Conservation (phyloP, 2,329 filamentous ascomycete species). For the Talaromyces piceae region DNA sequence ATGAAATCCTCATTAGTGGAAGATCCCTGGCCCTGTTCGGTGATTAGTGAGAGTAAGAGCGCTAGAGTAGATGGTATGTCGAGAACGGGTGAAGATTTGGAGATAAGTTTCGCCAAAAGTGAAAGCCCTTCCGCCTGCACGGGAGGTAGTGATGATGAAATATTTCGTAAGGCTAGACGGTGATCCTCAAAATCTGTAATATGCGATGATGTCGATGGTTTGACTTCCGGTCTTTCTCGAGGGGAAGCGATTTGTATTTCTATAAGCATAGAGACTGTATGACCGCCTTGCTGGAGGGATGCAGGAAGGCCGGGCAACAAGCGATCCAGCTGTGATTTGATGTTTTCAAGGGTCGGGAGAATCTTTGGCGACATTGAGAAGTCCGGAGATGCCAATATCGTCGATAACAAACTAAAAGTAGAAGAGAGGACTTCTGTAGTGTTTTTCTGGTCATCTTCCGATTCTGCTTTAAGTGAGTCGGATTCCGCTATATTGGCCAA, state of each 20-base stretch:
- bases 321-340: slow-evolving; percentile 31
- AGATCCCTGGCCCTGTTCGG: slow-evolving; percentile 23
- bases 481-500: slow-evolving; percentile 24
- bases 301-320: slow-evolving; percentile 27
- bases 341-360: slow-evolving; percentile 21
- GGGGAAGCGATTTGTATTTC: slow-evolving; percentile 32
- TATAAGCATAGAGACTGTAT: slow-evolving; percentile 35
- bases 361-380: slow-evolving; percentile 27
- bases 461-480: slow-evolving; percentile 14
- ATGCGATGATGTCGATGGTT: slow-evolving; percentile 18
- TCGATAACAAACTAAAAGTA: slow-evolving; percentile 37
- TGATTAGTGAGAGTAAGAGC: slow-evolving; percentile 33
- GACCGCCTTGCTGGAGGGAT: slow-evolving; percentile 29
- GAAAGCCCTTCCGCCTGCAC: slow-evolving; percentile 39
- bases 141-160: slow-evolving; percentile 34
- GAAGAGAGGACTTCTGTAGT: slow-evolving; percentile 31
- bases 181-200: slow-evolving; percentile 33
- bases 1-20: slow-evolving; percentile 35
- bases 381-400: slow-evolving; percentile 35
- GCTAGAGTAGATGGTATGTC: slow-evolving; percentile 37
- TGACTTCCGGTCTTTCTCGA: slow-evolving; percentile 16
- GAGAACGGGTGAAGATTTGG: slow-evolving; percentile 35
- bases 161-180: slow-evolving; percentile 33
- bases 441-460: slow-evolving; percentile 15
- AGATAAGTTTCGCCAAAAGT: slow-evolving; percentile 31